Conservation (phyloP, 352 stramenopile species). For the Globisporangium viniferum region DNA sequence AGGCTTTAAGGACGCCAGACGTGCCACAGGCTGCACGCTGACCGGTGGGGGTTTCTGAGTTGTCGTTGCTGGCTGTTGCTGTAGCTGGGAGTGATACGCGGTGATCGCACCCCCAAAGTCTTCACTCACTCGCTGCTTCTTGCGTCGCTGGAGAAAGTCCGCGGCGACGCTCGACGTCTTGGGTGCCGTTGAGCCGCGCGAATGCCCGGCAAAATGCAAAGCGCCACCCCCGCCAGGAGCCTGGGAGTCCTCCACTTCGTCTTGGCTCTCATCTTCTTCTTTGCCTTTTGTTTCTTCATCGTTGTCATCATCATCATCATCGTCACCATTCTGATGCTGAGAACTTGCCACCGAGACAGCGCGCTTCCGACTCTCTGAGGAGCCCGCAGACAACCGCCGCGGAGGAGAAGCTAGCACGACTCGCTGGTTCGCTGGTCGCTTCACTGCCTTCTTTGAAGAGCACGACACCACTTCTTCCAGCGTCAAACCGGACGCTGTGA, state of each 20-base stretch:
- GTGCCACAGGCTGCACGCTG: slow-evolving; percentile 1
- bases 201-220: slow-evolving; percentile 1
- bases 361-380: background rate
- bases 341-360: slow-evolving; percentile 5
- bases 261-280: slow-evolving; percentile 18
- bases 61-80: background rate
- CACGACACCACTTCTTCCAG: slow-evolving; percentile 6
- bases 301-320: slow-evolving; percentile 8
- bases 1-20: background rate
- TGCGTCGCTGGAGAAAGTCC: background rate
- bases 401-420: slow-evolving; percentile 1
- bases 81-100: slow-evolving; percentile 35
- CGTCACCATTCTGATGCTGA: background rate
- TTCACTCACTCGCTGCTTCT: slow-evolving; percentile 37
- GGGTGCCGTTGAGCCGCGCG: background rate
- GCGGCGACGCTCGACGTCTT: background rate
- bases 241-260: slow-evolving; percentile 34
- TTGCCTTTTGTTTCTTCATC: background rate
- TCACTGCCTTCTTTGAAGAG: background rate
- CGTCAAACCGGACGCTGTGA: background rate
- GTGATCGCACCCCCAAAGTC: slow-evolving; percentile 51
- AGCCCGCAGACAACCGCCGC: background rate
- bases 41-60: background rate
- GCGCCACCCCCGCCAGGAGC: background rate
- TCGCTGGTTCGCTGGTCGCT: background rate